A percentile compares a stretch with the other conserved stretches of the same genome.
Evolutionary conservation across 805 yeast species (phyloP).

Genomic region (Saturnispora hagleri): DNA sequence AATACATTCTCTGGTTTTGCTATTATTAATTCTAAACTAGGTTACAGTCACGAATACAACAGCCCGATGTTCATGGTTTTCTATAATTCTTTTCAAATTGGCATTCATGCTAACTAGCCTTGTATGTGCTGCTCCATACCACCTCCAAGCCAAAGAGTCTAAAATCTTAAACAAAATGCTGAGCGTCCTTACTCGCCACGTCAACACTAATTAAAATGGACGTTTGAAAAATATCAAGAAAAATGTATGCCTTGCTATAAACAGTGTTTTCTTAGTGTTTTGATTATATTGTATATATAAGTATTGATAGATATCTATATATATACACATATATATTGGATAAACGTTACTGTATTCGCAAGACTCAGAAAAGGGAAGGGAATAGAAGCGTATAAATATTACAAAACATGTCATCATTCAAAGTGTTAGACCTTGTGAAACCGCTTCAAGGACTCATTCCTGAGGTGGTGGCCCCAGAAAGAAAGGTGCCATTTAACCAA

Average conservation of each 20-base stretch:
- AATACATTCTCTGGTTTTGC: no score
- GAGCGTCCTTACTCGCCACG: neutral
- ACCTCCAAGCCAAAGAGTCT: no score
- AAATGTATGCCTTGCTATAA: neutral
- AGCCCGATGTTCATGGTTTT: no score
- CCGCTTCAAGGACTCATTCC: constrained; percentile 86
- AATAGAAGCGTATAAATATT: neutral
- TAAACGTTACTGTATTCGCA: neutral
- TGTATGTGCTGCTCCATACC: neutral
- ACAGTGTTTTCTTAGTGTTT: neutral
- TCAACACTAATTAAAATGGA: neutral
- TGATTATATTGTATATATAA: neutral
- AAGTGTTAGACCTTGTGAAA: constrained; percentile 79
- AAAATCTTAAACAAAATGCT: neutral
- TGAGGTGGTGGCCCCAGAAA: constrained; percentile 83
- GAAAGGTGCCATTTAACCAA: constrained; percentile 83
- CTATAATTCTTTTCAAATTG: no score
- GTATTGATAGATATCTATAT: no score
- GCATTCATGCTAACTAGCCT: neutral
- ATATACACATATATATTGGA: no score
- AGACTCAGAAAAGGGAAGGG: neutral
- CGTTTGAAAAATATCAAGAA: neutral
- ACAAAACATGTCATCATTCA: constrained; percentile 27
- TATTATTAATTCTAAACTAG: no score
- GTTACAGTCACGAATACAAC: no score